phyloP scores from a whole-genome alignment of 1,284 basidiomycete species.

The Lentinus polychrous region DNA sequence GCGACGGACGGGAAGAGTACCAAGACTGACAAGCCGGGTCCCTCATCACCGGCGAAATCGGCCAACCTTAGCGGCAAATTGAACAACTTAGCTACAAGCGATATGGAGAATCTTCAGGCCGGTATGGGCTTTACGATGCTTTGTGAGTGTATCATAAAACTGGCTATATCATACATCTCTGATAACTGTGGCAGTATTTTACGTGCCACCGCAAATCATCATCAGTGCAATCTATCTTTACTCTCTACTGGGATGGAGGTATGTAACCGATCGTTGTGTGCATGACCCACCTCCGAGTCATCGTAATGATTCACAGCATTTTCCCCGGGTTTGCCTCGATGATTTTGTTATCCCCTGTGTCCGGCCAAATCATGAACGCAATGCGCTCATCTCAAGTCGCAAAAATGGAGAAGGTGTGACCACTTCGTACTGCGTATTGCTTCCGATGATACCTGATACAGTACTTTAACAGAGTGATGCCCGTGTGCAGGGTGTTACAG shows the following conservation, averaged over 20 bases:
- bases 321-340: slow-evolving; percentile 48
- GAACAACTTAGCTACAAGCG: slow-evolving; percentile 38
- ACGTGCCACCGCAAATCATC: slow-evolving; percentile 28
- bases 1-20: no score
- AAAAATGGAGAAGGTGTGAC: slow-evolving; percentile 26
- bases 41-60: slow-evolving; percentile 2
- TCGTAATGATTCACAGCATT: slow-evolving; percentile 31
- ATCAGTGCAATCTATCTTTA: slow-evolving; percentile 37
- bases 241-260: slow-evolving; percentile 41
- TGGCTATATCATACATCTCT: slow-evolving; percentile 16
- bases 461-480: slow-evolving; percentile 37
- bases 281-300: neutral
- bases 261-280: no score
- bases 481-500: slow-evolving; percentile 42
- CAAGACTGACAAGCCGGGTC: no score
- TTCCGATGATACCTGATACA: neutral
- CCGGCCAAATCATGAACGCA: slow-evolving; percentile 27
- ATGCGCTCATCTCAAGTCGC: slow-evolving; percentile 24
- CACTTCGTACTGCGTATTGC: slow-evolving; percentile 3
- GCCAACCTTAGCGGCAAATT: slow-evolving; percentile 40
- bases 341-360: slow-evolving; percentile 43
- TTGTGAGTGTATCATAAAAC: slow-evolving; percentile 2
- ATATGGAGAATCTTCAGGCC: slow-evolving; percentile 26
- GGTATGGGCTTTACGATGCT: slow-evolving; percentile 26
- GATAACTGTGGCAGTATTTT: slow-evolving; percentile 19